Evolutionary conservation across 768 basidiomycete species (phyloP).

Genomic region (Panaeolus papilionaceus): DNA sequence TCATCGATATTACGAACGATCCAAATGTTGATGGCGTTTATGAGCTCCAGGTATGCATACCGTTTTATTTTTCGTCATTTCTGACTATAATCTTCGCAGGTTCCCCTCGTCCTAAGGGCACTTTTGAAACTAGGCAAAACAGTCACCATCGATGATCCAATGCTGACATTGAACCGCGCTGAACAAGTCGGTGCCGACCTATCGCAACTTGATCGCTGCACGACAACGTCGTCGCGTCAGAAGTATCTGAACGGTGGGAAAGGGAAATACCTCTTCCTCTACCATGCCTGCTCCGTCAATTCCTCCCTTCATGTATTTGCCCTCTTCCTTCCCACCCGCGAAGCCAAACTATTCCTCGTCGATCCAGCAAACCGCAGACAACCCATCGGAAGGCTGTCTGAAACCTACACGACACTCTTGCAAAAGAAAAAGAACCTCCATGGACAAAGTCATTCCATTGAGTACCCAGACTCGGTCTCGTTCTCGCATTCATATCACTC

Average conservation of each 20-base stretch:
- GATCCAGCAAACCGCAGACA: conserved; percentile 91
- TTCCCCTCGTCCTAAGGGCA: conserved; percentile 84
- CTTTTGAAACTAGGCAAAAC: conserved; percentile 85
- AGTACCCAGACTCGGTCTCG: conserved; percentile 67
- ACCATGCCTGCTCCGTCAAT: conserved; percentile 80
- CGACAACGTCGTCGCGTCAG: conserved; percentile 60
- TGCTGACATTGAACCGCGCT: conserved; percentile 81
- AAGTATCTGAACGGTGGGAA: conserved; percentile 78
- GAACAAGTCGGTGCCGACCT: conserved; percentile 86
- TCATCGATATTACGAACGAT: conserved; percentile 91
- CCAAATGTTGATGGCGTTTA: conserved; percentile 95
- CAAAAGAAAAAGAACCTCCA: conserved; percentile 52
- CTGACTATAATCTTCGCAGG: conserved; percentile 45
- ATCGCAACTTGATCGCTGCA: conserved; percentile 73
- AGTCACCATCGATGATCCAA: conserved; percentile 69
- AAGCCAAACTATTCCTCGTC: conserved; percentile 84
- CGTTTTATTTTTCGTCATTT: not conserved
- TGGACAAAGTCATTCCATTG: conserved; percentile 53
- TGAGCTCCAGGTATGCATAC: conserved; percentile 78
- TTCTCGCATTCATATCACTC: conserved; percentile 79
- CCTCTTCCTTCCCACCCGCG: conserved; percentile 77
- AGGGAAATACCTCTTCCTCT: conserved; percentile 85
- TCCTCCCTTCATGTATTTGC: conserved; percentile 87
- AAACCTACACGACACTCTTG: conserved; percentile 70
- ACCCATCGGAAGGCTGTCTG: conserved; percentile 76